Base-by-base conservation (phyloP, 352 stramenopile species). In the Globisporangium spiculum region DNA sequence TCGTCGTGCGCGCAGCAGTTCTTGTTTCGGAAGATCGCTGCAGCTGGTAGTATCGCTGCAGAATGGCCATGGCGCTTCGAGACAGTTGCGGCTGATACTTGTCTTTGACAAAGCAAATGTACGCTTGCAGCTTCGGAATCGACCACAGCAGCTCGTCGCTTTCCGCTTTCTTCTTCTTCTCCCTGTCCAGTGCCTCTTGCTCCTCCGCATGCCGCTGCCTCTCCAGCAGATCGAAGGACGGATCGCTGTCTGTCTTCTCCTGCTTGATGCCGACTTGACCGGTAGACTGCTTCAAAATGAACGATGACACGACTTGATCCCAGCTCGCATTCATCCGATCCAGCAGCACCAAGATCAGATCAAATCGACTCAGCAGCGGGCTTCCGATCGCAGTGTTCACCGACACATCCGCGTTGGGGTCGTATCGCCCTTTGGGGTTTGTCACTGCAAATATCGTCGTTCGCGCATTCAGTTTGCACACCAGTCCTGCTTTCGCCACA, bases 361-460 rank as follows among this genome's bases (percentile, higher is more conserved):
- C 97, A 74, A 99, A 99, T n/a, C 97, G 83, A 78, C 86, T 98
- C n/a, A 99, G 72, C 22, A 99, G 81, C 18, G 97, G 96, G 26
- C 93, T 96, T 32, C 86, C 96, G 41, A 99, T 98, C 30, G 90
- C 88, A n/a, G 96, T 99, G 77, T 99, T 99, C 57, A 92, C 80
- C 5, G 93, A 94, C 4, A 99, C 76, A 70, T 95, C 92, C 1
- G 77, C 77, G 52, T 96, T 88, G 30, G 88, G 82, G 62, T 98
- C 91, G 60, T 94, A 92, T 16, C 80, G 75, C 14, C 95, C 91
- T 64, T 91, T 93, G 18, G 97, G 93, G 76, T 99, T 99, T 70
- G 94, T 99, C 44, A 98, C 94, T 9, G 96, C 97, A 62, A 99
- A 97, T 30, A 99, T 93, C 2, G 94, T 98, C 5, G 94, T 97